Conservation (phyloP, 2,329 filamentous ascomycete genomes). For the Aspergillus fumigatiaffinis region DNA sequence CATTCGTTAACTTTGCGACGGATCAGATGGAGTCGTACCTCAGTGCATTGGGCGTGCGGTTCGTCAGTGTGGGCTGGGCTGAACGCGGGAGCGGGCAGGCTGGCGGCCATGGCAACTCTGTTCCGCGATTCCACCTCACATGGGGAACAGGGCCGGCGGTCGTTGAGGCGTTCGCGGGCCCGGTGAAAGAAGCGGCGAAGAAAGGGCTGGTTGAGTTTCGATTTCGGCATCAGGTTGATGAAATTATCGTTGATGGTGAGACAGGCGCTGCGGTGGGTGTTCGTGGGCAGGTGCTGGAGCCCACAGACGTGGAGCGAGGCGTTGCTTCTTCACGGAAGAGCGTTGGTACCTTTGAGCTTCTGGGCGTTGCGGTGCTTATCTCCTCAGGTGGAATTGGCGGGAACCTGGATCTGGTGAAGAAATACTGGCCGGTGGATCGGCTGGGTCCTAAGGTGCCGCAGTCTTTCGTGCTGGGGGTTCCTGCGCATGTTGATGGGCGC, state of each 20-base stretch:
- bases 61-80: constrained; percentile 58
- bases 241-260: constrained; percentile 50
- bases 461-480: constrained; percentile 58
- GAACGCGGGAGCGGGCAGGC: constrained; percentile 56
- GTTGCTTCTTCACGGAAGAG: constrained; percentile 46
- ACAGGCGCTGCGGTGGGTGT: constrained; percentile 53
- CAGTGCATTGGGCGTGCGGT: constrained; percentile 50
- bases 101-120: constrained; percentile 59
- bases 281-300: constrained; percentile 50
- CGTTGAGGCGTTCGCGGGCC: constrained; percentile 55
- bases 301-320: constrained; percentile 50
- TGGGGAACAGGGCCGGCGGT: constrained; percentile 62
- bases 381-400: constrained; percentile 59
- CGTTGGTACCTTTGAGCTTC: constrained; percentile 52
- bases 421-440: constrained; percentile 55
- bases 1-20: constrained; percentile 59
- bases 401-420: constrained; percentile 58
- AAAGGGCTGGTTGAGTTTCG: constrained; percentile 53
- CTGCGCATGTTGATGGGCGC: constrained; percentile 61
- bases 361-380: constrained; percentile 52
- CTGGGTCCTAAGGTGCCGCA: constrained; percentile 55
- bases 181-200: constrained; percentile 51
- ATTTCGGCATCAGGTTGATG: constrained; percentile 56
- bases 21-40: constrained; percentile 58
- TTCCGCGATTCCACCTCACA: constrained; percentile 59